Evolutionary conservation across 257 asterid species (phyloP).

Genomic region (Forsythia suspensa): DNA sequence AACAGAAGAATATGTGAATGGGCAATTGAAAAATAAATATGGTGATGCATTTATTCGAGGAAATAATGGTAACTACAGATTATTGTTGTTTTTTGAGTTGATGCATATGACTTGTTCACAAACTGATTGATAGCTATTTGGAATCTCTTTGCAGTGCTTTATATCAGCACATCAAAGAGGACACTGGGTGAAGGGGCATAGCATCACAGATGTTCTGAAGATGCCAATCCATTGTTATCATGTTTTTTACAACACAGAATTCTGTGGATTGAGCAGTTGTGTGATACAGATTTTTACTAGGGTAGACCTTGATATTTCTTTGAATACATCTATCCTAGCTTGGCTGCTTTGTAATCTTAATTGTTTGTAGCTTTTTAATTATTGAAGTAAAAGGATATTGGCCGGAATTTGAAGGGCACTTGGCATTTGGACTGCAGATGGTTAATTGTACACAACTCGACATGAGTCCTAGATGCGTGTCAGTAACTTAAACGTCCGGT

Average conservation of each 20-base stretch:
- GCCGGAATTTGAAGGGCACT: not conserved
- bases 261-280: not conserved
- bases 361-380: not conserved
- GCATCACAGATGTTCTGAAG: conserved; percentile 1
- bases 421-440: no score
- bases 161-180: conserved; percentile 94
- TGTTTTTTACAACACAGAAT: not conserved
- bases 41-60: conserved; percentile 98
- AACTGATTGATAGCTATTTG: conserved; percentile 1
- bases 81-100: not conserved
- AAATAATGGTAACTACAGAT: conserved; percentile 69
- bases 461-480: not conserved
- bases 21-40: conserved; percentile 91
- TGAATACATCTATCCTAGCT: not conserved
- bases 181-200: conserved; percentile 86
- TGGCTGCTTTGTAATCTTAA: no score
- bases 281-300: not conserved
- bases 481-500: no score
- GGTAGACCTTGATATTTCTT: not conserved
- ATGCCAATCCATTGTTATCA: not conserved
- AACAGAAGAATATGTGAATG: conserved; percentile 96
- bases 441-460: no score
- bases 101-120: not conserved
- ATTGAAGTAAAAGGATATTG: not conserved
- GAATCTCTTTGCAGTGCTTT: conserved; percentile 66